A percentile compares a stretch with the other conserved stretches of the same genome.
Conservation (phyloP, 495 filamentous ascomycete species). For the Aspergillus conjunctus region DNA sequence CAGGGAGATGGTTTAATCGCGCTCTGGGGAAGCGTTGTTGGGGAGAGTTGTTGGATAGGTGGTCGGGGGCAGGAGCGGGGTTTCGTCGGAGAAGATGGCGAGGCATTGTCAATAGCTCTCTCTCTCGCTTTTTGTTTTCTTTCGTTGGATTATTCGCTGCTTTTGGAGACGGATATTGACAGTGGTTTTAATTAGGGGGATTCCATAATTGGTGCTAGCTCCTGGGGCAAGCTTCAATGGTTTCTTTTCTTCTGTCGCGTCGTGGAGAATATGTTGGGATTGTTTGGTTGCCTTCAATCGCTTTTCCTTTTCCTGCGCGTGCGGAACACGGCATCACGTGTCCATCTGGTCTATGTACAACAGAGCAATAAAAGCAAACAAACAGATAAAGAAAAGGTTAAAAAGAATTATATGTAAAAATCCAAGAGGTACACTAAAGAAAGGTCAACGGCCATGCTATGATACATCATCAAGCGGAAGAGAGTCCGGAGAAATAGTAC, state of each 20-base stretch:
- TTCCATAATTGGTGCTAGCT: slow-evolving; percentile 7
- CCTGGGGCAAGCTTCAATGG: not conserved
- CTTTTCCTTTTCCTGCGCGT: slow-evolving; percentile 7
- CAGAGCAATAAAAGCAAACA: not conserved
- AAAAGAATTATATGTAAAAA: not conserved
- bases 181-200: not conserved
- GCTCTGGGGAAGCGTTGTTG: slow-evolving; percentile 16
- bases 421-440: slow-evolving; percentile 1
- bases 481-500: slow-evolving; percentile 10
- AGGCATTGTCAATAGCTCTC: slow-evolving; percentile 25
- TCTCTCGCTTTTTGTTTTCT: not conserved
- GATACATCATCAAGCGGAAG: slow-evolving; percentile 8
- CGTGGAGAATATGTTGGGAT: slow-evolving; percentile 1
- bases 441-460: slow-evolving; percentile 2
- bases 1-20: slow-evolving; percentile 18
- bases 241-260: slow-evolving; percentile 4
- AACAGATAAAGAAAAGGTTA: not conserved
- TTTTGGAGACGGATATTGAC: not conserved
- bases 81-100: slow-evolving; percentile 28
- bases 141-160: not conserved
- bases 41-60: slow-evolving; percentile 18
- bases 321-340: slow-evolving; percentile 18
- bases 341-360: slow-evolving; percentile 6
- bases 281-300: not conserved
- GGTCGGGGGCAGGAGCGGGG: slow-evolving; percentile 20